Conservation (phyloP, 805 yeast genomes). For the Wickerhamiella galacta region DNA sequence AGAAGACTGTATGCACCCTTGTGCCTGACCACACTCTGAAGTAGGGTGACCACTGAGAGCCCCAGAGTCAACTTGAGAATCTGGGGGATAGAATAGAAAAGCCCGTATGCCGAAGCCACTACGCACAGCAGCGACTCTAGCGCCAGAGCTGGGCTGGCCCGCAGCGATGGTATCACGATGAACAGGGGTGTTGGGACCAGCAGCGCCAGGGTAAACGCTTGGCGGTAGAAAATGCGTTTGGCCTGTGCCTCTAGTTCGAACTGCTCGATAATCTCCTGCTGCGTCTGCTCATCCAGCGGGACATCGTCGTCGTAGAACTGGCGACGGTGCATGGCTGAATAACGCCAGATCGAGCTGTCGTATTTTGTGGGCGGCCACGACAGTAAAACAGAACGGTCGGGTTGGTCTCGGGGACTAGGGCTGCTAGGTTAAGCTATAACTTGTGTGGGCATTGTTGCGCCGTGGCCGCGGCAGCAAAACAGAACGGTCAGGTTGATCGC, state of each 20-base stretch:
- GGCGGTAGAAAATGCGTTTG: slow-evolving; percentile 13
- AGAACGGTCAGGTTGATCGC: too few relatives aligned
- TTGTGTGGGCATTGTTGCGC: too few relatives aligned
- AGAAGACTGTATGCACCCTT: slow-evolving; percentile 14
- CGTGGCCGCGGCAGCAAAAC: too few relatives aligned
- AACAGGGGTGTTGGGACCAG: slow-evolving; percentile 21
- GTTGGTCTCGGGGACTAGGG: too few relatives aligned
- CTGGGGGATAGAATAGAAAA: slow-evolving; percentile 7
- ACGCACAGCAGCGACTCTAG: slow-evolving; percentile 16
- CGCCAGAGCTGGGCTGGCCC: slow-evolving; percentile 16
- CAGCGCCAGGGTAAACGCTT: slow-evolving; percentile 16
- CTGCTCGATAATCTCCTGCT: slow-evolving; percentile 16
- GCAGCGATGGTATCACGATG: slow-evolving; percentile 16
- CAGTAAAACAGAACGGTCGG: too few relatives aligned
- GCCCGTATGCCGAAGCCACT: slow-evolving; percentile 13
- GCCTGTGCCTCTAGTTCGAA: slow-evolving; percentile 14
- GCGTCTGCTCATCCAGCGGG: slow-evolving; percentile 17
- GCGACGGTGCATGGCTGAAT: too few relatives aligned
- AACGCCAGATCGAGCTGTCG: too few relatives aligned
- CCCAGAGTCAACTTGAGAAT: slow-evolving; percentile 8
- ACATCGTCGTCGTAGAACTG: slow-evolving; percentile 7
- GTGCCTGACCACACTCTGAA: slow-evolving; percentile 14
- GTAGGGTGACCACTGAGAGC: slow-evolving; percentile 12
- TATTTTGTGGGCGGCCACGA: too few relatives aligned
- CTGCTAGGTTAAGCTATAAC: too few relatives aligned